phyloP scores from a whole-genome alignment of 78 protist genomes.

The Diacronema lutheri region DNA sequence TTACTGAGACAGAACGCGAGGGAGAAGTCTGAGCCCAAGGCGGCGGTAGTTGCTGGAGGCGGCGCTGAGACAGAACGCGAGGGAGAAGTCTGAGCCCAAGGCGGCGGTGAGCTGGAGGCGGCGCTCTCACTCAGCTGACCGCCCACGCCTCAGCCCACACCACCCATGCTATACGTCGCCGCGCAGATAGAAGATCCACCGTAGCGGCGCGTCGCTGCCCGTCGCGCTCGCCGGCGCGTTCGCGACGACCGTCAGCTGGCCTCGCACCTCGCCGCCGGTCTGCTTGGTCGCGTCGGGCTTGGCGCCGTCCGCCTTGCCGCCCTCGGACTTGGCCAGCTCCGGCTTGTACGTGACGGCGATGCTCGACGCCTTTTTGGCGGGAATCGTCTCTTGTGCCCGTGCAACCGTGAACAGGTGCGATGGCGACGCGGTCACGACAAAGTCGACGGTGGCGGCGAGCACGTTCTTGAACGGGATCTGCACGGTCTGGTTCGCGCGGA shows the following conservation, averaged over 20 bases:
- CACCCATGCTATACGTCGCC: not conserved
- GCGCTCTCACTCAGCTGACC: no score
- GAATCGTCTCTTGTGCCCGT: conserved; percentile 17
- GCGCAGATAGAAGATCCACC: conserved; percentile 19
- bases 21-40: no score
- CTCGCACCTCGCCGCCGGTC: no score
- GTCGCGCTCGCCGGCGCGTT: conserved; percentile 1
- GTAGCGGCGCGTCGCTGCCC: not conserved
- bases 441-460: conserved; percentile 22
- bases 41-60: no score
- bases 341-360: conserved; percentile 43
- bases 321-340: not conserved
- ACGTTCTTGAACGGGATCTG: conserved; percentile 56
- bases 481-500: conserved; percentile 17
- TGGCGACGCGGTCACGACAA: conserved; percentile 37
- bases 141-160: no score
- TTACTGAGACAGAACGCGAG: no score
- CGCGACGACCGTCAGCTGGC: no score
- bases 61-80: no score
- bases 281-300: no score
- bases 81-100: no score
- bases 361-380: conserved; percentile 10
- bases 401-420: conserved; percentile 45
- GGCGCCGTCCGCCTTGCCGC: no score
- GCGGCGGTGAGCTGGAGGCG: no score